Evolutionary conservation across 257 asterid species (phyloP), one percentile per base, ranked within the genome.

Genomic region (Solanum arcanum): DNA sequence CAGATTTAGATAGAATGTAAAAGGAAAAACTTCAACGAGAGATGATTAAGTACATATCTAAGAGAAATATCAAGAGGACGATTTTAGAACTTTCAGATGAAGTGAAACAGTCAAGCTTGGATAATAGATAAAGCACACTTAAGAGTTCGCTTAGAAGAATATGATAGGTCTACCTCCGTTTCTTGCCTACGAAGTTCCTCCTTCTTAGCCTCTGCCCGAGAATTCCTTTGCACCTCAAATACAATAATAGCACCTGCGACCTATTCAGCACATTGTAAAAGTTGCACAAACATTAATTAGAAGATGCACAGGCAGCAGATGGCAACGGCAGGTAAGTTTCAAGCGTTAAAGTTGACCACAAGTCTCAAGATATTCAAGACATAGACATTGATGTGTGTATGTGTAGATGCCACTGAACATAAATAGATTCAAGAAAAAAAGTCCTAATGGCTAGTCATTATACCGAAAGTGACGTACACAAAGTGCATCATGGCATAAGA

Each of bases 141-240:
- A 11, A 13, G 42, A 46, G 84, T 39, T 46, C 35, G 52, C 31
- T 21, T 10, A 80, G 18, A 49, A 87, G 59, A 35, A 27, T 81
- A 81, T 20, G 20, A 49, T 31, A 49, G 31, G 29, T 86, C 76
- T 92, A 94, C 98, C 98, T 94, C 98, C 90, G 95, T 73, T 89
- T 97, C 98, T 85, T 92, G 91, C 89, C 76, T 94, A 83, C 98
- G 98, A 59, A 90, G 76, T 89, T 93, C 99, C 93, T 97, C 99
- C 92, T 97, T 95, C 89, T 89, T 95, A 62, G 98, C 99, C 92
- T 97, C 99, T 87, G 99, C 93, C 74, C 99, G 92, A 87, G 98
- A 70, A 90, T 87, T 95, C 92, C 99, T 93, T 90, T 97, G 99
- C 92, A 92, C 94, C 95, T 97, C 99, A 92, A 97, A 95, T 74